These are phyloP conservation scores for Colletotrichum orbiculare DNA, from an alignment of 2,329 filamentous ascomycete species.

Conservation along the genomic window DNA sequence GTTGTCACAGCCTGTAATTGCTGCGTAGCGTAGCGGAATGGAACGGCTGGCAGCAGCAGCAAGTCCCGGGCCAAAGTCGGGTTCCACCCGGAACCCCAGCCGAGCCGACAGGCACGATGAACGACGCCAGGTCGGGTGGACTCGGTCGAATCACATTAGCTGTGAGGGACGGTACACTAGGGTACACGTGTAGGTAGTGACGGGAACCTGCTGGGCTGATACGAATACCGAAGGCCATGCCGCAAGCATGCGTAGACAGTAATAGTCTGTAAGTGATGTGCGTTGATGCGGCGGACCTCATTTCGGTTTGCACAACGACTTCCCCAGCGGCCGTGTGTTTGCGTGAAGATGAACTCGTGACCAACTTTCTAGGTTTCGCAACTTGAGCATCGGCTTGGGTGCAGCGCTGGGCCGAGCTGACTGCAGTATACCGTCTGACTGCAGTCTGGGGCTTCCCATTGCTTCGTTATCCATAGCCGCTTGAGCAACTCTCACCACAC, in stretches of 20 bases:
- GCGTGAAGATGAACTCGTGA: constrained; percentile 1
- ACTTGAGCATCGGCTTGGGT: background rate
- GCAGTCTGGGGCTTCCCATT: background rate
- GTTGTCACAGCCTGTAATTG: too few relatives aligned
- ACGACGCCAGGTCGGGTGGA: too few relatives aligned
- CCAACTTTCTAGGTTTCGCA: background rate
- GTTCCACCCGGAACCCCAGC: constrained; percentile 30
- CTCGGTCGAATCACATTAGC: background rate
- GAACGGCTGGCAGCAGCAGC: constrained; percentile 4
- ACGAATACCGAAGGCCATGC: too few relatives aligned
- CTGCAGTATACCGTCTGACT: background rate
- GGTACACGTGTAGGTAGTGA: background rate
- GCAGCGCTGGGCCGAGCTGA: background rate
- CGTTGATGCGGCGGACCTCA: background rate
- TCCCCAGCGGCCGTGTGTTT: background rate
- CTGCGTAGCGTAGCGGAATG: background rate
- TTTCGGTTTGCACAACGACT: constrained; percentile 1
- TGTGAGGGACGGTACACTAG: background rate
- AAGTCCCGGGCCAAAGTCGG: constrained; percentile 17
- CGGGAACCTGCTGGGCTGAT: constrained; percentile 20
- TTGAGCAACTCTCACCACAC: too few relatives aligned
- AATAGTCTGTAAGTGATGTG: too few relatives aligned
- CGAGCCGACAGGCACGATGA: constrained; percentile 23
- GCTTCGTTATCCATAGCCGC: background rate
- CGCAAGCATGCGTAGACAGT: too few relatives aligned